phyloP scores from a whole-genome alignment of 306 rosid genomes.

The Cucumis cinereus region DNA sequence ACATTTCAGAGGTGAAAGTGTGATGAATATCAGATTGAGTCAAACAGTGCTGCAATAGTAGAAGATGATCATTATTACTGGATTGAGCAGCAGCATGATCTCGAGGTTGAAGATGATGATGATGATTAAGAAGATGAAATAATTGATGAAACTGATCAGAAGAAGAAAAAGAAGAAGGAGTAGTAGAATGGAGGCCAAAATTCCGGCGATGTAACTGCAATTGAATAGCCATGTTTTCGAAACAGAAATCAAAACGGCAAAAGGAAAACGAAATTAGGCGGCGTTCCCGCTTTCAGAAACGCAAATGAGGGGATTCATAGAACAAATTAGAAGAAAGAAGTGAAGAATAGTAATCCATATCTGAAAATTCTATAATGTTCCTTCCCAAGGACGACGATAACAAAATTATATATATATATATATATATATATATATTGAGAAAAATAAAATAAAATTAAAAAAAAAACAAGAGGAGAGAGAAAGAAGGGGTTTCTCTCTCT shows the following conservation, averaged over 20 bases:
- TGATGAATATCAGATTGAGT: constrained; percentile 4
- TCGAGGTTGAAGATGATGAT: not conserved
- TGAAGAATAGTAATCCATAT: not conserved
- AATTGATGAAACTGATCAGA: not conserved
- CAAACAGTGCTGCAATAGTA: not conserved
- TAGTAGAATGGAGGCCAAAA: not conserved
- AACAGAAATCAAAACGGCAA: not conserved
- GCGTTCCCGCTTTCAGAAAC: not conserved
- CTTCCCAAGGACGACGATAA: not conserved
- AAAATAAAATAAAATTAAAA: too few species aligned
- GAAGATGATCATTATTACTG: not conserved
- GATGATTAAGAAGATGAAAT: too few species aligned
- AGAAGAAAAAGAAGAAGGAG: not conserved
- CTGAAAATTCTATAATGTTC: not conserved
- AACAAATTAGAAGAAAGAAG: not conserved
- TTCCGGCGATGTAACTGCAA: not conserved
- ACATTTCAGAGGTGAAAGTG: constrained; percentile 20
- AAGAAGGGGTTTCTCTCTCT: not conserved
- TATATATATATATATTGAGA: not conserved
- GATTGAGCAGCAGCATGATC: not conserved
- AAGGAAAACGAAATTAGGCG: too few species aligned
- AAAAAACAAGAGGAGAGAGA: not conserved
- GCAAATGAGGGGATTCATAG: not conserved
- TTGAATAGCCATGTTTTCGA: not conserved
- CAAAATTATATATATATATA: not conserved